Evolutionary conservation across 106 monocot species (phyloP).

Genomic region (Dioscorea dumetorum): DNA sequence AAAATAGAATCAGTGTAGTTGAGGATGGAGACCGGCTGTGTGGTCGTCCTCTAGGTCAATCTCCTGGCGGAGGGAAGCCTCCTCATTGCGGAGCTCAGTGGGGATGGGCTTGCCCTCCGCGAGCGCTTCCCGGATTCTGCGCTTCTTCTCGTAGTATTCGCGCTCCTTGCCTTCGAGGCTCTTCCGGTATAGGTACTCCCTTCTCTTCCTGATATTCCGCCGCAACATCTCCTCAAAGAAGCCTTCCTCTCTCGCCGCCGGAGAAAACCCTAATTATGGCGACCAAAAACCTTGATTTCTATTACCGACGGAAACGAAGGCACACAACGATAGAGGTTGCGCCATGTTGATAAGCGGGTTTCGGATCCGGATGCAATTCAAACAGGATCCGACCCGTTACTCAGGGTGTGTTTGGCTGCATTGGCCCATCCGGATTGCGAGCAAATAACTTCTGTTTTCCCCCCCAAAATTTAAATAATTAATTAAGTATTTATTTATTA

Average conservation of each 20-base stretch:
- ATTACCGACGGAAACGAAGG: too few species aligned
- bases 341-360: too few species aligned
- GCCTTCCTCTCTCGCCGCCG: background rate
- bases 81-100: conserved; percentile 77
- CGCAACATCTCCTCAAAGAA: conserved; percentile 18
- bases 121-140: conserved; percentile 57
- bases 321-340: too few species aligned
- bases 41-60: conserved; percentile 74
- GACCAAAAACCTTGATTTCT: too few species aligned
- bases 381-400: too few species aligned
- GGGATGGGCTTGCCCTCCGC: conserved; percentile 82
- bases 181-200: conserved; percentile 72
- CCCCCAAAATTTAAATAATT: too few species aligned
- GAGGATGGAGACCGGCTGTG: conserved; percentile 23
- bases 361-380: too few species aligned
- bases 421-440: too few species aligned
- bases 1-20: background rate
- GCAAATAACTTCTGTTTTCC: too few species aligned
- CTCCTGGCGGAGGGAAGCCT: conserved; percentile 46
- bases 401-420: too few species aligned
- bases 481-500: too few species aligned
- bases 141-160: conserved; percentile 71
- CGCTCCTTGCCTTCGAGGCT: conserved; percentile 71
- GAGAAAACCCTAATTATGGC: too few species aligned
- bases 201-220: conserved; percentile 40